Conservation (phyloP, 306 rosid genomes). For the Canavalia gladiata region DNA sequence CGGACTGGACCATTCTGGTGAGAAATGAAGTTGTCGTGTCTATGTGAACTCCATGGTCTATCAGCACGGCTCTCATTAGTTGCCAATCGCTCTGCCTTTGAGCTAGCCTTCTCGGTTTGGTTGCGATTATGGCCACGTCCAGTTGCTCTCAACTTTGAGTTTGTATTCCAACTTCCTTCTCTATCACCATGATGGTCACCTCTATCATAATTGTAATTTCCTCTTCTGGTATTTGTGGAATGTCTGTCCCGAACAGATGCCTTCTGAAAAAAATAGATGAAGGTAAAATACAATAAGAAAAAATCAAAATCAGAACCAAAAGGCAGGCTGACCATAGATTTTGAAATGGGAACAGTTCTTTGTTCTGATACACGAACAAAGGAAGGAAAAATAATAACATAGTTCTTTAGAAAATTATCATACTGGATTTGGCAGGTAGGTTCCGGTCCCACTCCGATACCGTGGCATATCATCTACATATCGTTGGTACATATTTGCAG, state of each 20-base stretch:
- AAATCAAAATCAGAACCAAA: neutral
- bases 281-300: slow-evolving; percentile 9
- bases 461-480: slow-evolving; percentile 85
- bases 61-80: slow-evolving; percentile 77
- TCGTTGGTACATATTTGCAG: slow-evolving; percentile 73
- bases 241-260: slow-evolving; percentile 79
- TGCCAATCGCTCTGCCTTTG: slow-evolving; percentile 72
- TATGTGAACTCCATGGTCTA: slow-evolving; percentile 82
- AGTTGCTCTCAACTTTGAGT: slow-evolving; percentile 73
- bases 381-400: neutral
- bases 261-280: slow-evolving; percentile 65
- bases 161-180: slow-evolving; percentile 89
- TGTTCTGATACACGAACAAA: neutral
- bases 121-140: slow-evolving; percentile 76
- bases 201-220: slow-evolving; percentile 79
- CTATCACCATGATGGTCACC: slow-evolving; percentile 82
- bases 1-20: slow-evolving; percentile 89
- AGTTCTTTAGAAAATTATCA: slow-evolving; percentile 51
- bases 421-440: slow-evolving; percentile 97
- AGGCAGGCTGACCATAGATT: neutral
- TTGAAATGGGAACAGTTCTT: slow-evolving; percentile 12
- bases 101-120: slow-evolving; percentile 74
- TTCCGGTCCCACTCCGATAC: slow-evolving; percentile 95
- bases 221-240: slow-evolving; percentile 75
- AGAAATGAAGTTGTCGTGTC: slow-evolving; percentile 66